Base-by-base conservation (phyloP, 352 stramenopile species). In the Elongisporangium anandrum region DNA sequence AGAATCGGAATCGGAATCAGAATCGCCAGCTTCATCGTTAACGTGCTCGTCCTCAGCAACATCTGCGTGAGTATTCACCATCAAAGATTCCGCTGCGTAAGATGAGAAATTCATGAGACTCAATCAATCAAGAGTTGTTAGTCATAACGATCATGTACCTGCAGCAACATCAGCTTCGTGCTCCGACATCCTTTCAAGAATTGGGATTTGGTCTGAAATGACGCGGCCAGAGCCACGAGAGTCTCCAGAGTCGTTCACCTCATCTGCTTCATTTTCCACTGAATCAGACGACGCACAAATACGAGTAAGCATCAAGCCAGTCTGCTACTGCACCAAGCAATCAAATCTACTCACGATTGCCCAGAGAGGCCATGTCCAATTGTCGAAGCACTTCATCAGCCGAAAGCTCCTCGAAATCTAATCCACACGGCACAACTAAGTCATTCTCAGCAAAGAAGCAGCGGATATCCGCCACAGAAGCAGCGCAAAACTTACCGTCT, bases 331-430 rank as follows among this genome's bases (percentile, higher is more conserved):
- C 21, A 12, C 15, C 41, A 19, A 7, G 9, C 54, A 29, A 45
- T n/a, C 26, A 49, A 22, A 10, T n/a, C 12, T 17, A 1, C 23
- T 7, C 49, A 66, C 53, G 19, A 17, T n/a, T 48, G 5, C 13
- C 24, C 9, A 59, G n/a, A 1, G 56, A 55, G 19, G 73, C 58
- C 2, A 61, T 63, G 34, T 81, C 66, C 8, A 81, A 23, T 39
- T 81, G 71, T 10, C 69, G 68, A 1, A 83, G 54, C 38, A 81
- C 65, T 20, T 71, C 62, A 9, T 81, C 72, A 26, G 66, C 55
- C 15, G 57, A 68, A 29, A 69, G 21, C n/a, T 52, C 65, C n/a
- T 24, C 55, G 9, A 52, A 0, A n/a, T 22, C 67, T 69, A 53
- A 53, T 3, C 19, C 16, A 53, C 21, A 53, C 2, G 5, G 12